Conservation (phyloP, 345 rosid species). For the Ceriops tagal region DNA sequence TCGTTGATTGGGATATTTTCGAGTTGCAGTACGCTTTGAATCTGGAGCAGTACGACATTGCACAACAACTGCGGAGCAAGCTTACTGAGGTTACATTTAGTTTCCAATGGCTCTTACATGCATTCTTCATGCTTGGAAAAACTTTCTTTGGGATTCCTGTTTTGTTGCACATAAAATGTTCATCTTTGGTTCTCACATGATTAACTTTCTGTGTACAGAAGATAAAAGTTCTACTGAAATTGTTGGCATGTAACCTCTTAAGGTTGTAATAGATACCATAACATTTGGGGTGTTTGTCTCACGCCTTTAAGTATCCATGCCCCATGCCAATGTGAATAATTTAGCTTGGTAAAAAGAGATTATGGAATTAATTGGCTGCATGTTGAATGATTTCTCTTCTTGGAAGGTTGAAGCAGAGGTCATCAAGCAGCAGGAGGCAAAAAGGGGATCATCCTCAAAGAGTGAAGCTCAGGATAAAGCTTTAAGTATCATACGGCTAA, state of each 20-base stretch:
- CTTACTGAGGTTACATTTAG: constrained; percentile 64
- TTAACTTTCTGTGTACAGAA: background rate
- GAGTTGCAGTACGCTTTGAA: constrained; percentile 76
- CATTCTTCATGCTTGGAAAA: background rate
- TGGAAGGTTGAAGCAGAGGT: constrained; percentile 84
- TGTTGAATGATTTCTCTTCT: constrained; percentile 22
- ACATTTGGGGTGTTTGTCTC: constrained; percentile 4
- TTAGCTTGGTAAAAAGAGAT: constrained; percentile 7
- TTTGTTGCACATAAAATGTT: background rate
- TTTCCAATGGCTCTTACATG: constrained; percentile 5
- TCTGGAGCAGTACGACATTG: constrained; percentile 79
- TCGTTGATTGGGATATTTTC: constrained; percentile 11
- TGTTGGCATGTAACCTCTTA: background rate
- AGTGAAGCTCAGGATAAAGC: constrained; percentile 97
- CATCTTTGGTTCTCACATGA: background rate
- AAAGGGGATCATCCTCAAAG: constrained; percentile 77
- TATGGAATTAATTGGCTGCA: constrained; percentile 3
- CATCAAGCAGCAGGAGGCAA: constrained; percentile 55
- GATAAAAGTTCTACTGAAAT: background rate
- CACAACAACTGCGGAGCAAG: constrained; percentile 78
- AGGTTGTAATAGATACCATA: background rate
- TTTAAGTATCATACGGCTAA: constrained; percentile 59
- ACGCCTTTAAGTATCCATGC: background rate
- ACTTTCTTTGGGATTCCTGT: background rate
- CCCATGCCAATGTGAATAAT: constrained; percentile 3